phyloP scores from a whole-genome alignment of 345 rosid genomes.

The Excoecaria agallocha region DNA sequence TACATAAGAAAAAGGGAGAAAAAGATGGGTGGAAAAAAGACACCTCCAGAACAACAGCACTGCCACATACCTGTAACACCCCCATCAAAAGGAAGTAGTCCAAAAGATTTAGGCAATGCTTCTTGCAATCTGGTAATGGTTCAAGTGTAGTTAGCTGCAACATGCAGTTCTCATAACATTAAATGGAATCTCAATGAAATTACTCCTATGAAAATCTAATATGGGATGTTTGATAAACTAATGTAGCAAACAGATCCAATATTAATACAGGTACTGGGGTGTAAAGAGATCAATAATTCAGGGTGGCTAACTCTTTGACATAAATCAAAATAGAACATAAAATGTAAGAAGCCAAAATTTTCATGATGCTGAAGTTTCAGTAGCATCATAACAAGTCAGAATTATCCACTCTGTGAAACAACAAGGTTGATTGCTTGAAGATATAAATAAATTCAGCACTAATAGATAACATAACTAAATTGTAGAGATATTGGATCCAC shows the following conservation, averaged over 20 bases:
- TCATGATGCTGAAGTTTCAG: slow-evolving; percentile 1
- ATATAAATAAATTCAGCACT: neutral
- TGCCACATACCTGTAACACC: slow-evolving; percentile 71
- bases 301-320: neutral
- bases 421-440: neutral
- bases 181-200: slow-evolving; percentile 14
- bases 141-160: slow-evolving; percentile 75
- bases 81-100: slow-evolving; percentile 91
- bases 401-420: neutral
- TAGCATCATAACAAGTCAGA: neutral
- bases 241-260: too few relatives aligned
- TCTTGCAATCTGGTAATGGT: slow-evolving; percentile 86
- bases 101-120: slow-evolving; percentile 88
- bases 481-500: neutral
- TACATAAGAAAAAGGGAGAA: too few relatives aligned
- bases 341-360: neutral
- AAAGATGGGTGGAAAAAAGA: too few relatives aligned
- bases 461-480: neutral
- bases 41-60: neutral
- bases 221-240: too few relatives aligned
- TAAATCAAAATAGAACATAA: neutral
- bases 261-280: too few relatives aligned
- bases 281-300: too few relatives aligned
- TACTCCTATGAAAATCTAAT: too few relatives aligned
- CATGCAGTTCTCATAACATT: slow-evolving; percentile 14